These are phyloP conservation scores for Aspergillus pseudotamarii DNA, from an alignment of 2,329 filamentous ascomycete genomes.

Conservation along the genomic window DNA sequence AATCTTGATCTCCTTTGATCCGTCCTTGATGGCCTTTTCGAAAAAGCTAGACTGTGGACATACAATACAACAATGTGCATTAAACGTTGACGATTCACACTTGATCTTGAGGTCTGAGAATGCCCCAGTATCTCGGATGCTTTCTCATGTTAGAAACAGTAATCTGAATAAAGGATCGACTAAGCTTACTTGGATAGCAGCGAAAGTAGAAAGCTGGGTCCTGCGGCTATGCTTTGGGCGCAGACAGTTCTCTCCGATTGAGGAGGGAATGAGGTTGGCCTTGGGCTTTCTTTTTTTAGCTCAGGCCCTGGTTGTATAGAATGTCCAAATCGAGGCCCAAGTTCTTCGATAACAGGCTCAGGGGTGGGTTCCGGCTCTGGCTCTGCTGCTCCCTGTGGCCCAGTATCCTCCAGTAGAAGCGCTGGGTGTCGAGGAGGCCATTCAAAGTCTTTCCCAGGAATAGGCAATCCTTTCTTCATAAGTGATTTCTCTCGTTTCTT, in stretches of 20 bases:
- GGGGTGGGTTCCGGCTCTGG: accelerated
- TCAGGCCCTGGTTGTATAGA: too few species aligned
- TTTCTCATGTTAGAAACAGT: background rate
- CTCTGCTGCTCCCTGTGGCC: too few species aligned
- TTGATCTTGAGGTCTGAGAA: background rate
- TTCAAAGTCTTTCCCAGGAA: constrained; percentile 32
- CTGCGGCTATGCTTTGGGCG: background rate
- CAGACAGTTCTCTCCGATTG: background rate
- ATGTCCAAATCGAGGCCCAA: too few species aligned
- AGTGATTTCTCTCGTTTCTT: constrained; percentile 23
- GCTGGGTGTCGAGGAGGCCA: constrained; percentile 14
- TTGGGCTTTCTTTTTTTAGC: background rate
- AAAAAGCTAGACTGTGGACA: constrained; percentile 9
- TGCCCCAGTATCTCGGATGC: background rate
- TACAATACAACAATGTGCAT: constrained; percentile 6
- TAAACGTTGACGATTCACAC: background rate
- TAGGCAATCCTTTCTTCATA: constrained; percentile 19
- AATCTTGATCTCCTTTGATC: constrained; percentile 2
- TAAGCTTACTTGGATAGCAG: background rate
- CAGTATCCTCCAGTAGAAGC: too few species aligned
- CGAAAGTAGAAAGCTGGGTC: background rate
- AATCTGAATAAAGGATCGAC: background rate
- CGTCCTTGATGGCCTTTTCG: background rate
- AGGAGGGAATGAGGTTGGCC: background rate
- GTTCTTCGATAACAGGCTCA: too few species aligned